Base-by-base conservation (phyloP, 371 early-diverging fungal genomes). In the Apophysomyces elegans region DNA sequence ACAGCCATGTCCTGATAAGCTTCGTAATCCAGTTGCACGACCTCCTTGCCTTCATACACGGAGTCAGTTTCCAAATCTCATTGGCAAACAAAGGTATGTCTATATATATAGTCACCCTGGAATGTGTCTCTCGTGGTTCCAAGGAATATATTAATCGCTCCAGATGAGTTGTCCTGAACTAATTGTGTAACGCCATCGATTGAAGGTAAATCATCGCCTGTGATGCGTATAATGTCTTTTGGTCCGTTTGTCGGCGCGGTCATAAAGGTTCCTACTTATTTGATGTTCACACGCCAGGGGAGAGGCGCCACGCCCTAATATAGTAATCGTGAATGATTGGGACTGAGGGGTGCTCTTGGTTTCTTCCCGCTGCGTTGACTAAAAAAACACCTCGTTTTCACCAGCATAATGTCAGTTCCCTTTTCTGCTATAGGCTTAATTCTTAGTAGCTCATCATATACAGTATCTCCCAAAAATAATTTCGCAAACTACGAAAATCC, bases 51-150 rank as follows among this genome's bases (percentile, higher is more conserved):
- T 86, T 50, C 21, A 21, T 2, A 50, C 8, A 9, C 18, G 0
- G 8, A 50, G 21, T 50, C 21, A 50, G 21, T 50, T 21, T 21
- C 21, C 54, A 26, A 26, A 26, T 1, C 32, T 26, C 32, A 26
- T 26, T 3, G 32, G 0, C 32, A 26, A 26, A 26, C 32, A 26
- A 26, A 0, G 32, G 2, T 26, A 26, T 26, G 2, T 26, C 26
- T 26, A 26, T 21, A 8, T 21, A 4, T 50, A 21, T 56, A 5
- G 50, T 60, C 72, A 90, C 95, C 94, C 74, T 91, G 78, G 75
- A 94, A 95, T 41, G 81, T 85, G 70, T 92, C 81, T 21, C 96
- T 83, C 0, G 96, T 96, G 0, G 92, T 94, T 16, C 96, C 96
- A 7, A 87, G 83, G 71, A 96, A 96, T 0, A 92, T 90, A 1